Conservation (phyloP, 2,329 filamentous ascomycete species). For the Sclerotinia sclerotiorum region DNA sequence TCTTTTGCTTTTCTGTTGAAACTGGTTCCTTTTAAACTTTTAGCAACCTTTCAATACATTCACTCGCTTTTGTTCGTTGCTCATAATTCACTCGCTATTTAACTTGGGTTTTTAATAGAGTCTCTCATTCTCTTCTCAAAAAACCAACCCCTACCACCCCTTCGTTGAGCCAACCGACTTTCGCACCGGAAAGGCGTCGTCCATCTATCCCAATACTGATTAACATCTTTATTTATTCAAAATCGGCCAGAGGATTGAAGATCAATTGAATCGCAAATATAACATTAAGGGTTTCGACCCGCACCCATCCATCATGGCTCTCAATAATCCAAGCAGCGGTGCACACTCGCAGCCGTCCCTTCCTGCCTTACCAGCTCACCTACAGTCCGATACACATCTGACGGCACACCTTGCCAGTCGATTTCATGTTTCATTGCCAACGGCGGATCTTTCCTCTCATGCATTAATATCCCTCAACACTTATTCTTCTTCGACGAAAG, state of each 20-base stretch:
- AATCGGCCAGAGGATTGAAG: neutral
- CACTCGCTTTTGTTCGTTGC: slow-evolving; percentile 6
- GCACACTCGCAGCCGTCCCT: slow-evolving; percentile 82
- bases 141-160: neutral
- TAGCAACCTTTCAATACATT: slow-evolving; percentile 4
- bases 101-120: neutral
- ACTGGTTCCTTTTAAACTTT: neutral
- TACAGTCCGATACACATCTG: slow-evolving; percentile 74
- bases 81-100: slow-evolving; percentile 10
- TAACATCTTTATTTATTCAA: neutral
- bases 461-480: slow-evolving; percentile 92
- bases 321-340: slow-evolving; percentile 51
- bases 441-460: slow-evolving; percentile 85
- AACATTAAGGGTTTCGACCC: slow-evolving; percentile 34
- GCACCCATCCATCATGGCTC: slow-evolving; percentile 53
- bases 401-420: slow-evolving; percentile 82
- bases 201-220: neutral
- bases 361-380: slow-evolving; percentile 81
- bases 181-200: neutral
- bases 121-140: slow-evolving; percentile 1
- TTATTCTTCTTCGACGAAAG: slow-evolving; percentile 84
- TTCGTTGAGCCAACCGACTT: neutral
- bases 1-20: neutral
- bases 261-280: neutral
- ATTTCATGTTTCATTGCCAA: slow-evolving; percentile 88